Conservation (phyloP, 805 yeast species). For the Schizosaccharomyces cryophilus region DNA sequence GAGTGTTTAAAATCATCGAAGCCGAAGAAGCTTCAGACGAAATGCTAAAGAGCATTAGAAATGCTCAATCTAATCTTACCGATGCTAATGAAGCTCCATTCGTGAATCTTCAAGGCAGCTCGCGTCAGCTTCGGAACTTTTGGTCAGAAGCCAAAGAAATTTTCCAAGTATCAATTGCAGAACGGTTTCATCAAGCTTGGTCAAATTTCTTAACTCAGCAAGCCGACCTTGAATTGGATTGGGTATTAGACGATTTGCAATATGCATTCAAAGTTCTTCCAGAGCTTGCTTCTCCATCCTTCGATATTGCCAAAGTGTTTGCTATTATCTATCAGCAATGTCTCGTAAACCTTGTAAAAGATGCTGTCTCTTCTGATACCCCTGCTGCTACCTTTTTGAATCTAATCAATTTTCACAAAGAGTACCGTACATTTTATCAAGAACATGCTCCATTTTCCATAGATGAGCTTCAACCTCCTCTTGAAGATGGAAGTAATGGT, state of each 20-base stretch:
- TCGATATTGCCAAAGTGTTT: conserved; percentile 48
- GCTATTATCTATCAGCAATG: conserved; percentile 11
- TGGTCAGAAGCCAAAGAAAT: conserved; percentile 3
- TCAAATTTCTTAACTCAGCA: conserved; percentile 44
- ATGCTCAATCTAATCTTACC: conserved; percentile 7
- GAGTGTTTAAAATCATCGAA: conserved; percentile 55
- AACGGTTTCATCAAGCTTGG: conserved; percentile 19
- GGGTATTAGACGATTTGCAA: conserved; percentile 61
- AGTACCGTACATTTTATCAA: conserved; percentile 30
- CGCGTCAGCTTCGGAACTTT: neutral
- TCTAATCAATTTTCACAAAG: conserved; percentile 54
- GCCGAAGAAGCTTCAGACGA: conserved; percentile 55
- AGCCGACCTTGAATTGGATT: conserved; percentile 23
- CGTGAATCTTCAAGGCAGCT: conserved; percentile 4
- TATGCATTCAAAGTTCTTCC: conserved; percentile 36
- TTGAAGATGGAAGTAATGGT: conserved; percentile 48
- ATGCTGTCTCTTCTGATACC: conserved; percentile 24
- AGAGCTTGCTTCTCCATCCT: conserved; percentile 39
- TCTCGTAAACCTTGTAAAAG: neutral
- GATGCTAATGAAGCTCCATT: neutral
- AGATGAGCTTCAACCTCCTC: conserved; percentile 27
- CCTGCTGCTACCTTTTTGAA: conserved; percentile 51
- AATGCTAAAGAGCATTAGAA: conserved; percentile 15
- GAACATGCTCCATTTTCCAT: conserved; percentile 26
- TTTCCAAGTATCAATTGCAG: conserved; percentile 6